phyloP scores from a whole-genome alignment of 1,284 basidiomycete genomes.

The Laetiporus sulphureus region DNA sequence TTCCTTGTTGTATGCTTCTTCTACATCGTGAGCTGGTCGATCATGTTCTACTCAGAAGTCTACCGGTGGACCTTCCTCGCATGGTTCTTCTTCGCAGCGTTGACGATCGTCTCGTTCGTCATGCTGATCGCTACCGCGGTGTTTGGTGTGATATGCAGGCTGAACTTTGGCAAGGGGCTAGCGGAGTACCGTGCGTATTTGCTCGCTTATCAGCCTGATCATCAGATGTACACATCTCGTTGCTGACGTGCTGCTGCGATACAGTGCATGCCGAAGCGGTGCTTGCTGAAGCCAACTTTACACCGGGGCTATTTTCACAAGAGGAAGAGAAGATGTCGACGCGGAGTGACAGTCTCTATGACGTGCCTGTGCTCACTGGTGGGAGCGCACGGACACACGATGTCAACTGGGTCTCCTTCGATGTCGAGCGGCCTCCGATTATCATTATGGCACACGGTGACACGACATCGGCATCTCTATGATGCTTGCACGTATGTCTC shows the following conservation, averaged over 20 bases:
- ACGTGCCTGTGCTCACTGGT: too few species aligned
- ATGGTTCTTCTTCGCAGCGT: slow-evolving; percentile 49
- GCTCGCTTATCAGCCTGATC: not conserved
- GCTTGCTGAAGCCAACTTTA: slow-evolving; percentile 36
- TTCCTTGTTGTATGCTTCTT: slow-evolving; percentile 37
- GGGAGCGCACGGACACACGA: too few species aligned
- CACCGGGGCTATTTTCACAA: slow-evolving; percentile 42
- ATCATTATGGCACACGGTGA: too few species aligned
- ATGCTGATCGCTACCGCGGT: slow-evolving; percentile 37
- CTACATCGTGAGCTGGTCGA: slow-evolving; percentile 35
- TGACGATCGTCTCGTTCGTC: slow-evolving; percentile 39
- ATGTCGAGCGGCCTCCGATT: too few species aligned
- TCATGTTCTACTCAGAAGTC: slow-evolving; percentile 48
- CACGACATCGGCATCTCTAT: too few species aligned
- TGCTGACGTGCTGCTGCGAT: not conserved
- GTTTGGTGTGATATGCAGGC: slow-evolving; percentile 40
- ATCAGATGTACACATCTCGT: not conserved
- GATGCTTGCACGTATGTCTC: too few species aligned
- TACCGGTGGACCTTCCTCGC: slow-evolving; percentile 50
- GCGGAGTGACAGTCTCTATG: too few species aligned
- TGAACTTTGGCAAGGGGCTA: slow-evolving; percentile 47
- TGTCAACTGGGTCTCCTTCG: too few species aligned
- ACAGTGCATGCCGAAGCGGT: slow-evolving; percentile 39
- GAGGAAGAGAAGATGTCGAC: too few species aligned
- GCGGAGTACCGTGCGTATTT: slow-evolving; percentile 37